Conservation (phyloP, 352 stramenopile genomes). For the Aphanomyces astaci region DNA sequence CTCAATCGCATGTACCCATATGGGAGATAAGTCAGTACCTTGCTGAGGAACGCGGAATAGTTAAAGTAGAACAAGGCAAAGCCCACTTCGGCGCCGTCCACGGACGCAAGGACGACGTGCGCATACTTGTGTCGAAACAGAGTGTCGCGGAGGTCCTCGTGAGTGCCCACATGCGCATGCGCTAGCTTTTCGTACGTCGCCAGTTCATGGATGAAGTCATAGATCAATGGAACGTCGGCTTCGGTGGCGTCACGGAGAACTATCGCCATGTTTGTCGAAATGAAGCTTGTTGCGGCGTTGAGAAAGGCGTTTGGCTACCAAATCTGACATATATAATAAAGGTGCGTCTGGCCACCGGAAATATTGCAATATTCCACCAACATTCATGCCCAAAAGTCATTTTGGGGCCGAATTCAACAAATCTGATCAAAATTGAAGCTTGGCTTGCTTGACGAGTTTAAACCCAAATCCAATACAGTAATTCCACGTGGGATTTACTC, state of each 20-base stretch:
- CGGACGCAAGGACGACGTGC: conserved; percentile 4
- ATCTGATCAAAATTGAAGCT: too few species aligned
- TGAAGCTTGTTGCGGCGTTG: too few species aligned
- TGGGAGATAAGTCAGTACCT: neutral
- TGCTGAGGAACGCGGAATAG: conserved; percentile 7
- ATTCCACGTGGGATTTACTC: too few species aligned
- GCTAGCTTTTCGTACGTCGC: conserved; percentile 7
- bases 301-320: too few species aligned
- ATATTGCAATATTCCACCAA: too few species aligned
- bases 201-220: conserved; percentile 6
- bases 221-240: neutral
- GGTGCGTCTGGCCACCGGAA: too few species aligned
- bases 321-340: too few species aligned
- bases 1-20: too few species aligned
- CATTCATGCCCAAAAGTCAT: too few species aligned
- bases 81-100: neutral
- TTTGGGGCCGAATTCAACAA: too few species aligned
- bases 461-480: too few species aligned
- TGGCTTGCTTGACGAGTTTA: too few species aligned
- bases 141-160: conserved; percentile 1
- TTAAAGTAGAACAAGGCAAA: conserved; percentile 10
- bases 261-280: neutral
- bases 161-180: conserved; percentile 2
- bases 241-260: neutral
- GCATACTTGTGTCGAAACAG: conserved; percentile 1